Conservation (phyloP, 2,329 filamentous ascomycete genomes). For the Trichoderma semiorbis region DNA sequence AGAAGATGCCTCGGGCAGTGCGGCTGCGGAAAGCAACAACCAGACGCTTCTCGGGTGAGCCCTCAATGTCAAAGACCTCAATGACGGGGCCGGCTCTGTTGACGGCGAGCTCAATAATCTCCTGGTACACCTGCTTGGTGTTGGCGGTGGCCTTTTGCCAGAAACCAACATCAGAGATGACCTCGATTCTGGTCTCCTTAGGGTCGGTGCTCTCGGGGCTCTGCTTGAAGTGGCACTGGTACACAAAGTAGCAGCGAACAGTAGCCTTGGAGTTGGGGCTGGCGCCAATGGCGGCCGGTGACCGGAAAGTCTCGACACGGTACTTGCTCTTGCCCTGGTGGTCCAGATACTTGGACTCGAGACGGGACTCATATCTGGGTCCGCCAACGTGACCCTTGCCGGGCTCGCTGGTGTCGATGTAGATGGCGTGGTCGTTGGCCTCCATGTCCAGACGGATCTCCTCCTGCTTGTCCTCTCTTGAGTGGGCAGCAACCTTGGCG, state of each 20-base stretch:
- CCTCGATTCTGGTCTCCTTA: constrained; percentile 81
- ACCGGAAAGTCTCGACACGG: constrained; percentile 96
- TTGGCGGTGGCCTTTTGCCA: constrained; percentile 93
- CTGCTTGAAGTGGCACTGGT: constrained; percentile 88
- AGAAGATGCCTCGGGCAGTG: constrained; percentile 90
- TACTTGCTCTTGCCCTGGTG: constrained; percentile 71
- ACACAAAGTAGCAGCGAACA: constrained; percentile 96
- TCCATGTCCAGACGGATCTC: constrained; percentile 97
- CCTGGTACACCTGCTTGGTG: constrained; percentile 92
- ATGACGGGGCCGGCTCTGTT: constrained; percentile 88
- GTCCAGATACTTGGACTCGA: constrained; percentile 94
- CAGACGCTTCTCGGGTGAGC: constrained; percentile 84
- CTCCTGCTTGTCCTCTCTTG: constrained; percentile 86
- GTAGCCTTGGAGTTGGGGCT: constrained; percentile 69
- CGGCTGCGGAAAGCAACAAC: constrained; percentile 93
- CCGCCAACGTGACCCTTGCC: constrained; percentile 73
- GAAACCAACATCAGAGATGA: constrained; percentile 91
- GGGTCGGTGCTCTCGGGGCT: constrained; percentile 65
- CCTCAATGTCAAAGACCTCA: constrained; percentile 95
- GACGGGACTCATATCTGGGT: constrained; percentile 87
- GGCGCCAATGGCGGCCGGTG: constrained; percentile 72
- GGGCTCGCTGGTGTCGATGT: constrained; percentile 95
- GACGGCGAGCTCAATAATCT: constrained; percentile 84
- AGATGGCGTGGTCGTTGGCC: constrained; percentile 89
- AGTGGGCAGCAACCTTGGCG: constrained; percentile 91